A percentile compares a stretch with the other conserved stretches of the same genome.
Conservation (phyloP, 139 green algal species). For the Chlamydomonas applanata region DNA sequence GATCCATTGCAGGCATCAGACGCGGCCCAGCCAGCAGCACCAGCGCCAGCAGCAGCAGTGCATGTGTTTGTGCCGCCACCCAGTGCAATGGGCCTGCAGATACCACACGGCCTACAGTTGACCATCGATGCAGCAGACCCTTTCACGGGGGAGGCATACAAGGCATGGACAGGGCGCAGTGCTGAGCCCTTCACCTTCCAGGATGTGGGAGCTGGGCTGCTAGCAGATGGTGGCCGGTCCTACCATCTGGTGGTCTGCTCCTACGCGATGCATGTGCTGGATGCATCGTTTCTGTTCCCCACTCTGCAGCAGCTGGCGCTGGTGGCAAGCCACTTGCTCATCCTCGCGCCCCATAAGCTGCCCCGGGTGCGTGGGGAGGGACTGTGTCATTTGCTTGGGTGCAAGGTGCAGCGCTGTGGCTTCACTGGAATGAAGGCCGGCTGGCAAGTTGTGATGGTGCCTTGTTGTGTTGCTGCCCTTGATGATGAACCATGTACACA, state of each 20-base stretch:
- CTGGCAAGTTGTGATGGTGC: too few species aligned
- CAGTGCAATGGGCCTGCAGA: neutral
- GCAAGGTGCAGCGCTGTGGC: too few species aligned
- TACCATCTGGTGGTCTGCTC: constrained; percentile 26
- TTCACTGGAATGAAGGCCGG: too few species aligned
- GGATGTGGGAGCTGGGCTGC: constrained; percentile 16
- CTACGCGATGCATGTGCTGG: constrained; percentile 29
- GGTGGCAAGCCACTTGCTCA: constrained; percentile 6
- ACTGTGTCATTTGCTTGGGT: too few species aligned
- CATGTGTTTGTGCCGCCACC: neutral
- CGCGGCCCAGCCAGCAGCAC: neutral
- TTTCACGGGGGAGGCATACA: constrained; percentile 21
- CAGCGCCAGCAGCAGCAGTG: neutral
- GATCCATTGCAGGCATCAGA: neutral
- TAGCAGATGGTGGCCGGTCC: constrained; percentile 11
- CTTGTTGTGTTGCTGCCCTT: too few species aligned
- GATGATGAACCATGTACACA: too few species aligned
- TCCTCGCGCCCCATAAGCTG: constrained; percentile 29
- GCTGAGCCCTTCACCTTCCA: constrained; percentile 22
- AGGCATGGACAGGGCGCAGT: constrained; percentile 17
- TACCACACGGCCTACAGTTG: constrained; percentile 2
- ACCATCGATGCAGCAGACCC: constrained; percentile 22
- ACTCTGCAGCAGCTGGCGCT: constrained; percentile 17
- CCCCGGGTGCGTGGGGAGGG: constrained; percentile 4
- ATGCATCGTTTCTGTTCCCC: neutral